Evolutionary conservation across 371 early-diverging fungal genomes (phyloP), one percentile per base, ranked within the genome.

Genomic region (Phascolomyces articulosus): DNA sequence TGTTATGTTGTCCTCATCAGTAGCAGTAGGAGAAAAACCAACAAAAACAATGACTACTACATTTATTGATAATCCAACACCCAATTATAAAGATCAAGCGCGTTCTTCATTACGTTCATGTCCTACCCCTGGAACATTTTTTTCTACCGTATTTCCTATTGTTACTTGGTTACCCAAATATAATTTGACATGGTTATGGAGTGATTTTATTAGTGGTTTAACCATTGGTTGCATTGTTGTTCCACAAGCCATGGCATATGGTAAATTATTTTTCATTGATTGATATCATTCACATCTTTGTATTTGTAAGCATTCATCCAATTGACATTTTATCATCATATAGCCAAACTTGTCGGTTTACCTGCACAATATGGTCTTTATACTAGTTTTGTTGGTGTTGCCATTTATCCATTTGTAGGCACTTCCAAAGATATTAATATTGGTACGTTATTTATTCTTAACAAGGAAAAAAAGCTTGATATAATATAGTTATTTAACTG

Each of bases 331-430:
- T 56, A 31, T 55, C 4, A 41, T 51, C 28, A 48, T 29, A 40
- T 70, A 80, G 80, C 97, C 18, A 92, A 89, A 73, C 75, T 96
- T 3, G 96, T 95, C 0, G 82, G 80, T n/a, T 74, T 96, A 26
- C 93, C 95, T 21, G 85, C 91, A 40, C 84, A 92, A 61, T 92
- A 88, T 73, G 97, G 97, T 1, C 83, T 96, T 18, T 96, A 96
- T 78, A 89, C 94, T 51, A 84, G 91, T 56, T 90, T 94, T 69
- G 74, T 93, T 29, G 94, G 96, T 28, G 82, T 87, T 13, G 73
- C 91, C 29, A 57, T 93, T 20, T 95, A 96, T 72, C 83, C 86
- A 58, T 70, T 93, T 58, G 86, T 94, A 68, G 95, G 92, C 18
- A 94, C 96, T 0, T 87, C 91, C 34, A 92, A 93, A 71, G 95